These are phyloP conservation scores for Schwanniomyces polymorphus DNA, from an alignment of 805 yeast species.

Conservation along the genomic window DNA sequence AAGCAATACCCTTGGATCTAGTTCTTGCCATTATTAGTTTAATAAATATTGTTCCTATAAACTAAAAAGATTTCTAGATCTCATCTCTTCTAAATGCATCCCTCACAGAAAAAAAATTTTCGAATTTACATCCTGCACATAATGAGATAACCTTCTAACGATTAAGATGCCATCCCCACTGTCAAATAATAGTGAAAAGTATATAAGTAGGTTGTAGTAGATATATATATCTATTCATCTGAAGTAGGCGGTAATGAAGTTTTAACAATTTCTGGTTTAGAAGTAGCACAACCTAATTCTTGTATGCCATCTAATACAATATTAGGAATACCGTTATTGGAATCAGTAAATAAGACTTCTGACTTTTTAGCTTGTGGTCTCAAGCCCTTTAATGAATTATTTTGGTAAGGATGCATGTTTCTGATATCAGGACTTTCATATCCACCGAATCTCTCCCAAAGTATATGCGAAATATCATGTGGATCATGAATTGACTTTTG, in stretches of 20 bases:
- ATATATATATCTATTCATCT: not conserved
- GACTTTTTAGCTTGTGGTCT: not conserved
- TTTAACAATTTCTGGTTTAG: slow-evolving; percentile 20
- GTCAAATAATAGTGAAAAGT: not conserved
- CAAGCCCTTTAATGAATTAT: not conserved
- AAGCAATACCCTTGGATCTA: slow-evolving; percentile 26
- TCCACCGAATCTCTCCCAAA: slow-evolving; percentile 47
- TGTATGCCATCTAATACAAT: slow-evolving; percentile 36
- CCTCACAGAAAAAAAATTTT: slow-evolving; percentile 3
- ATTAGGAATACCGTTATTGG: slow-evolving; percentile 40
- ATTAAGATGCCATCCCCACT: not conserved
- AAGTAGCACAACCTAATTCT: slow-evolving; percentile 10
- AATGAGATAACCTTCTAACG: not conserved
- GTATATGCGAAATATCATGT: slow-evolving; percentile 38
- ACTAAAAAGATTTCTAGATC: slow-evolving; percentile 5
- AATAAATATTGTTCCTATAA: not conserved
- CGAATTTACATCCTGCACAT: not conserved
- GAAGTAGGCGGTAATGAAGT: slow-evolving; percentile 35
- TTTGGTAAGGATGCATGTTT: slow-evolving; percentile 14
- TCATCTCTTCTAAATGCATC: slow-evolving; percentile 12
- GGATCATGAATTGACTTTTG: slow-evolving; percentile 34
- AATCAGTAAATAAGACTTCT: slow-evolving; percentile 34
- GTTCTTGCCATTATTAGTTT: slow-evolving; percentile 28
- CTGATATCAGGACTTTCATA: slow-evolving; percentile 34
- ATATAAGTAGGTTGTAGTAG: not conserved